A percentile compares a stretch with the other conserved stretches of the same genome.
Evolutionary conservation across 2,329 filamentous ascomycete species (phyloP).

Genomic region (Xylariales sp.): DNA sequence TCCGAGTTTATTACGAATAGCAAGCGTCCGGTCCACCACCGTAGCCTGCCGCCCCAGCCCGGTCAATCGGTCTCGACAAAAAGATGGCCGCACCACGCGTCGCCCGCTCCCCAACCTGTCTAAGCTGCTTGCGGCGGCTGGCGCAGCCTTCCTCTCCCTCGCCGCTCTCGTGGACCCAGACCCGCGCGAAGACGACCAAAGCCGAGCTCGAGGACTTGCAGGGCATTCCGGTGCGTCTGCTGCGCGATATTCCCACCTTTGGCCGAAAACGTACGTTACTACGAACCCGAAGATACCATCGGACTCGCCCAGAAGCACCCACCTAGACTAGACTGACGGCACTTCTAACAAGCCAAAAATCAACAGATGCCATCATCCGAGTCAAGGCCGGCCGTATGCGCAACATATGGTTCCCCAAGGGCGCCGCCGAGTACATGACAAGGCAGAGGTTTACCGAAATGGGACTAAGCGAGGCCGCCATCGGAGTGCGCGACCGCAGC

Average conservation of each 20-base stretch:
- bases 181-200: constrained; percentile 53
- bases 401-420: constrained; percentile 51
- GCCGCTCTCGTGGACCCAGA: constrained; percentile 48
- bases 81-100: constrained; percentile 43
- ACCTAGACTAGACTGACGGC: constrained; percentile 1
- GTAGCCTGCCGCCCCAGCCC: background rate
- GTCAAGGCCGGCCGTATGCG: constrained; percentile 52
- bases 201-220: constrained; percentile 52
- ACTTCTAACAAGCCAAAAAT: background rate
- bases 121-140: constrained; percentile 50
- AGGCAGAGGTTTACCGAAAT: constrained; percentile 48
- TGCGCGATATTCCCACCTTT: constrained; percentile 55
- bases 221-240: constrained; percentile 58
- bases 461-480: constrained; percentile 48
- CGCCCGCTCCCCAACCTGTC: constrained; percentile 48
- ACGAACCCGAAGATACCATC: background rate
- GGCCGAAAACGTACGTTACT: constrained; percentile 52
- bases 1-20: background rate
- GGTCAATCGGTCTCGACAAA: constrained; percentile 29
- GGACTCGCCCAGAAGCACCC: background rate
- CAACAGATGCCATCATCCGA: constrained; percentile 51
- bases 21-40: constrained; percentile 11
- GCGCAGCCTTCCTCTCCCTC: constrained; percentile 40
- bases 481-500: constrained; percentile 51
- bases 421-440: constrained; percentile 52